These are phyloP conservation scores for Tulasnella sp. DNA, from an alignment of 768 basidiomycete species.

Conservation along the genomic window DNA sequence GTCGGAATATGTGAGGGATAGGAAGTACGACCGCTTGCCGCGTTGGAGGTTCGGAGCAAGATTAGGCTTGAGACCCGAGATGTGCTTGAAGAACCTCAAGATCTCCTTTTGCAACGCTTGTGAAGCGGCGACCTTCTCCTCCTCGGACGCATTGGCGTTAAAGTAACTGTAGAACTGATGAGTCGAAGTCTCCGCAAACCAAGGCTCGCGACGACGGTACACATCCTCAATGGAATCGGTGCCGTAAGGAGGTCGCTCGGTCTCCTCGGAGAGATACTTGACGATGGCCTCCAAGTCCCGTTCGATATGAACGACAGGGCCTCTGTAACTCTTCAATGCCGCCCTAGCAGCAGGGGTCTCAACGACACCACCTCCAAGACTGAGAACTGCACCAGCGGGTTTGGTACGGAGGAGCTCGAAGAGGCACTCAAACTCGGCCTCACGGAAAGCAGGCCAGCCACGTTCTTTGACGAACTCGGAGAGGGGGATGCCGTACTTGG, in stretches of 20 bases:
- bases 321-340: conserved; percentile 46
- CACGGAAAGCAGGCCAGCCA: conserved; percentile 86
- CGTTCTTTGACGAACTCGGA: conserved; percentile 65
- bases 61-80: conserved; percentile 62
- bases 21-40: conserved; percentile 73
- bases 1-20: conserved; percentile 87
- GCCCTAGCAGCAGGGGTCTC: conserved; percentile 69
- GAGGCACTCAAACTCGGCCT: conserved; percentile 58
- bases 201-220: conserved; percentile 67
- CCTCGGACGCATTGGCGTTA: conserved; percentile 8
- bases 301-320: conserved; percentile 74
- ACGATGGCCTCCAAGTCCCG: conserved; percentile 74
- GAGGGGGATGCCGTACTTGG: conserved; percentile 46
- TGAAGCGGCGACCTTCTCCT: not conserved
- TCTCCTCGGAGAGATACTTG: conserved; percentile 63
- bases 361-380: conserved; percentile 89
- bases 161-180: conserved; percentile 76
- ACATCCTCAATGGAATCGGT: conserved; percentile 70
- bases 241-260: conserved; percentile 73
- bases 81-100: conserved; percentile 75
- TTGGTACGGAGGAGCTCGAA: conserved; percentile 49
- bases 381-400: conserved; percentile 58
- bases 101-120: conserved; percentile 36
- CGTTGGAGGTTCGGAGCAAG: conserved; percentile 37
- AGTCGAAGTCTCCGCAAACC: conserved; percentile 71